These are phyloP conservation scores for Zygoascus sp. DNA, from an alignment of 1,139 yeast genomes.

Conservation along the genomic window DNA sequence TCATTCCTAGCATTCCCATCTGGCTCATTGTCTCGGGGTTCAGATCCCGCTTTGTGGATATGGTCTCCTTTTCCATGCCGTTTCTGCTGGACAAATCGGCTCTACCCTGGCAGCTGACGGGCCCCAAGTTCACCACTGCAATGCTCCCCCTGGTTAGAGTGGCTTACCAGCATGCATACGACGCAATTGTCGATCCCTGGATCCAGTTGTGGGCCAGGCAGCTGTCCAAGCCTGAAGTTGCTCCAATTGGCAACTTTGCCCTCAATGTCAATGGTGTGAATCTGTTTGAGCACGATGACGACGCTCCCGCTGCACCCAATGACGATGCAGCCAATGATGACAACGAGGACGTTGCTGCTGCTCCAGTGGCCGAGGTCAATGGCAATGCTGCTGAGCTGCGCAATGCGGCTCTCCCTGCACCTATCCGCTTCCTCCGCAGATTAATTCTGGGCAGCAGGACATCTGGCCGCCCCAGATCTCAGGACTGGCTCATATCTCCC, in stretches of 20 bases:
- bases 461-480: slow-evolving; percentile 4
- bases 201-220: slow-evolving; percentile 25
- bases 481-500: slow-evolving; percentile 26
- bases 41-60: slow-evolving; percentile 19
- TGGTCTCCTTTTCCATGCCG: slow-evolving; percentile 22
- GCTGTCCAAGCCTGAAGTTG: slow-evolving; percentile 19
- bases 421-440: background rate
- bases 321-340: slow-evolving; percentile 3
- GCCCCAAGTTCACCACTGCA: slow-evolving; percentile 25
- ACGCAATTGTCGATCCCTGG: slow-evolving; percentile 26
- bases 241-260: background rate
- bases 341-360: slow-evolving; percentile 1
- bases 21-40: slow-evolving; percentile 24
- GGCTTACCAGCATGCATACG: slow-evolving; percentile 25
- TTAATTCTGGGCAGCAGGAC: background rate
- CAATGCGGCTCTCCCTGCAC: background rate
- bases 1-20: slow-evolving; percentile 28
- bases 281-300: background rate
- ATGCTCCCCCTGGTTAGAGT: slow-evolving; percentile 25
- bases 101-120: slow-evolving; percentile 27
- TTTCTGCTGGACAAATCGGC: slow-evolving; percentile 22
- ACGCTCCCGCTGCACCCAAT: slow-evolving; percentile 9
- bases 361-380: background rate
- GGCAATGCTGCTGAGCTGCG: slow-evolving; percentile 4
- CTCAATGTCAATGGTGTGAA: slow-evolving; percentile 8